Base-by-base conservation (phyloP, 2,329 filamentous ascomycete genomes). In the Fusarium sp. region DNA sequence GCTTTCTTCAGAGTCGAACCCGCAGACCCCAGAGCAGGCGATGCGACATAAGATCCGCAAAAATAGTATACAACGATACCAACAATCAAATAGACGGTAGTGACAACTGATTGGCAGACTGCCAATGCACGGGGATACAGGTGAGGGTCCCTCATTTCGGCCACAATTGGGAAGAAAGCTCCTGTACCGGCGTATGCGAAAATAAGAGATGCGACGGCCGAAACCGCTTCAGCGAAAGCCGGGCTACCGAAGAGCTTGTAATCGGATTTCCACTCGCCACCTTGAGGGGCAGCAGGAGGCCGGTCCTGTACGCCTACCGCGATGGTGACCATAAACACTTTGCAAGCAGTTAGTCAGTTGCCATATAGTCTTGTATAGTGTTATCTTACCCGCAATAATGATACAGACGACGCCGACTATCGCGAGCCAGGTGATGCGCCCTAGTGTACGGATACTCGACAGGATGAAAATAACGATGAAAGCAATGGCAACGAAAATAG, bases 31-130 rank as follows among this genome's bases (percentile, higher is more conserved):
- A n/a, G n/a, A n/a, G n/a, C n/a, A 0, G 82, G 83, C 0, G 81
- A 82, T 0, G 82, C 79, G 3, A 85, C 80, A 57, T 79, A 83
- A 0, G 79, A 80, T 0, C 83, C 82, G 60, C 80, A 83, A 63
- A 75, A 84, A 55, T 79, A 80, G 72, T 84, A 84, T 6, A 84
- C 77, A 0, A 83, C 79, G 4, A 76, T 65, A 11, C 73, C 72
- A 5, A 81, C 74, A 3, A 73, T 49, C 18, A 75, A 50, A 46
- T 79, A 80, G 8, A 74, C 77, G 12, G 75, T 42, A 8, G 77
- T 69, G 2, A 79, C 67, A 1, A 57, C 72, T 66, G 18, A 64
- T 62, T 60, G 73, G 60, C 69, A 74, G 8, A 74, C 33, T 4
- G 75, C 10, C 7, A 77, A 54, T 1, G 66, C 4, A 3, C 69